Conservation (phyloP, 768 basidiomycete genomes). For the Strobilomyces confusus region DNA sequence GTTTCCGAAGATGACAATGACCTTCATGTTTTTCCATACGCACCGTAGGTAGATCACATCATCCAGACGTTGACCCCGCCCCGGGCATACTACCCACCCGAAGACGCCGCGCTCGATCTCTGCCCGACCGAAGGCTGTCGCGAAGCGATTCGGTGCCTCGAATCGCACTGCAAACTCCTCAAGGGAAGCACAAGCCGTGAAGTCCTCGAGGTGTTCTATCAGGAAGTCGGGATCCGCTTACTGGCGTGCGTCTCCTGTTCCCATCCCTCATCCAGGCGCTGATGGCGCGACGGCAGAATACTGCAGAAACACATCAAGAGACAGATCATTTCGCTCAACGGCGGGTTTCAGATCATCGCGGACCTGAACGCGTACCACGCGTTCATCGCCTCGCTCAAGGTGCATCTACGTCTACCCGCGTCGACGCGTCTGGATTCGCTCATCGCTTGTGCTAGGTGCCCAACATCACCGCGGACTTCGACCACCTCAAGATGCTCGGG, state of each 20-base stretch:
- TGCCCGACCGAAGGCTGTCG: conserved; percentile 82
- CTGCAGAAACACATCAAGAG: conserved; percentile 95
- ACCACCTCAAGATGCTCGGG: conserved; percentile 94
- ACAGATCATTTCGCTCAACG: conserved; percentile 89
- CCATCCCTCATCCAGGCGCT: not conserved
- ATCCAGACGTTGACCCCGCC: conserved; percentile 78
- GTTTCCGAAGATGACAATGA: too few relatives aligned
- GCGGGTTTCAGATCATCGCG: conserved; percentile 94
- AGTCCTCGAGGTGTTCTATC: conserved; percentile 95
- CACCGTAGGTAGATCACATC: conserved; percentile 81
- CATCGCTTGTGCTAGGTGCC: conserved; percentile 41
- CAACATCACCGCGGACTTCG: conserved; percentile 86
- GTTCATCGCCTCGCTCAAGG: conserved; percentile 72
- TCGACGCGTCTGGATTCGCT: not conserved
- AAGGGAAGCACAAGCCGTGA: conserved; percentile 94
- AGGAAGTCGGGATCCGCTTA: conserved; percentile 90
- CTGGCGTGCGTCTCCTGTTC: conserved; percentile 52
- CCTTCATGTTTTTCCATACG: not conserved
- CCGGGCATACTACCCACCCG: conserved; percentile 87
- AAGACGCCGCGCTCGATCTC: conserved; percentile 74
- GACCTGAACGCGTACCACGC: conserved; percentile 92
- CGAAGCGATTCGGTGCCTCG: conserved; percentile 87
- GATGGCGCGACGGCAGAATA: conserved; percentile 46
- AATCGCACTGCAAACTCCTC: conserved; percentile 86
- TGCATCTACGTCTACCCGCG: too few relatives aligned